A percentile compares a stretch with the other conserved stretches of the same genome.
Conservation (phyloP, 495 filamentous ascomycete genomes). For the Lasiosphaeria ovina region DNA sequence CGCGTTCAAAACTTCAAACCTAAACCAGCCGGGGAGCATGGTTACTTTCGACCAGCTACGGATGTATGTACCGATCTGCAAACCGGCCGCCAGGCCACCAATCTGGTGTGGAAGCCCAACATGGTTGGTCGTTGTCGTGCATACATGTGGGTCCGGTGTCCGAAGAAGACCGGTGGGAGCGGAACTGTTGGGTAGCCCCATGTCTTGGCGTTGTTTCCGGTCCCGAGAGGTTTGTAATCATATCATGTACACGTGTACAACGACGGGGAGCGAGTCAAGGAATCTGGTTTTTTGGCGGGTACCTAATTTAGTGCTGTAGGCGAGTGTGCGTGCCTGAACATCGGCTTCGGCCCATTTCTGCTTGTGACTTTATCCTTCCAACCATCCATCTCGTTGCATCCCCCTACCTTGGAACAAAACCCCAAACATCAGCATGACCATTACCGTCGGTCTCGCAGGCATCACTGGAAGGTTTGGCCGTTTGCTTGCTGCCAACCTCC, state of each 20-base stretch:
- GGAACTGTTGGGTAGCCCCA: not conserved
- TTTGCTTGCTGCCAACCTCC: slow-evolving; percentile 4
- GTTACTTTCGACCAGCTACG: too few relatives aligned
- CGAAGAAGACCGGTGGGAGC: not conserved
- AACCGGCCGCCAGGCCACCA: too few relatives aligned
- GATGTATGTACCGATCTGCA: too few relatives aligned
- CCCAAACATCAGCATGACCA: not conserved
- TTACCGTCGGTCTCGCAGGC: slow-evolving; percentile 12
- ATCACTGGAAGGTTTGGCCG: slow-evolving; percentile 14
- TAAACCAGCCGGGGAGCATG: too few relatives aligned
- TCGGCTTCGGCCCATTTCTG: too few relatives aligned
- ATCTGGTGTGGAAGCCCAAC: too few relatives aligned
- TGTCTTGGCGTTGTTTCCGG: not conserved
- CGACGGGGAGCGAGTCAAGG: not conserved
- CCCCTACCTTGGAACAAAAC: not conserved
- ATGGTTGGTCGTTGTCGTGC: not conserved
- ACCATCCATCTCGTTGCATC: not conserved
- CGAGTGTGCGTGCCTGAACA: not conserved
- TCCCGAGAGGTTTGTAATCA: slow-evolving; percentile 3
- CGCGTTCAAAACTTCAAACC: too few relatives aligned
- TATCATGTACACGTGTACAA: not conserved
- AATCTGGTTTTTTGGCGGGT: not conserved
- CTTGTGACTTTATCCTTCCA: not conserved
- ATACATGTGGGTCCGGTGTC: not conserved
- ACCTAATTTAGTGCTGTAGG: not conserved